phyloP scores from a whole-genome alignment of 2,329 filamentous ascomycete genomes.

The Gliomastix tumulicola region DNA sequence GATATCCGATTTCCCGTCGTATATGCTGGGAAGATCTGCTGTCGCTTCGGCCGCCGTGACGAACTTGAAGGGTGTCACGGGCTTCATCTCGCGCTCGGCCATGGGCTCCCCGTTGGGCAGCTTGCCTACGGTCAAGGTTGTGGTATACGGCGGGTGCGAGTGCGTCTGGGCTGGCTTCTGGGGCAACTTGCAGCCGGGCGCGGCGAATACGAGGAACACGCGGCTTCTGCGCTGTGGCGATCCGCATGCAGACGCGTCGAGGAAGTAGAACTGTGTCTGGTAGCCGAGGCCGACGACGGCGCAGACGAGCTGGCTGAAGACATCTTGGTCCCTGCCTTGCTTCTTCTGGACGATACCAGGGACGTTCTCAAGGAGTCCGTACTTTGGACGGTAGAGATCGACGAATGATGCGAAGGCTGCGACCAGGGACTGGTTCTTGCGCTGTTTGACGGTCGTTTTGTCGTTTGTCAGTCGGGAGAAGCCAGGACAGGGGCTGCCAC shows the following conservation, averaged over 20 bases:
- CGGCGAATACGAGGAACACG: constrained; percentile 65
- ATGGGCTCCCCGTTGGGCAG: constrained; percentile 55
- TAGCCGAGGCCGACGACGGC: constrained; percentile 71
- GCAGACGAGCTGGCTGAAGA: constrained; percentile 68
- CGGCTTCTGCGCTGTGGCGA: constrained; percentile 59
- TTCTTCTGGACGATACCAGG: constrained; percentile 50
- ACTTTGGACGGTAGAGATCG: constrained; percentile 69
- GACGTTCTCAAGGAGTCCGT: constrained; percentile 74
- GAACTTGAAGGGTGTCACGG: constrained; percentile 52
- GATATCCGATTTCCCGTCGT: constrained; percentile 52
- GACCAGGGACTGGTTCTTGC: constrained; percentile 69
- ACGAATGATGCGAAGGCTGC: constrained; percentile 69
- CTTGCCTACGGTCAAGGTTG: constrained; percentile 39
- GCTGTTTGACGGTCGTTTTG: constrained; percentile 45
- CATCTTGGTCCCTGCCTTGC: constrained; percentile 45
- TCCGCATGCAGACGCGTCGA: constrained; percentile 65
- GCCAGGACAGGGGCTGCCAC: constrained; percentile 71
- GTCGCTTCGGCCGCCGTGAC: constrained; percentile 47
- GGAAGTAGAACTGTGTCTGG: constrained; percentile 59
- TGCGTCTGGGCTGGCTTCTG: constrained; percentile 54
- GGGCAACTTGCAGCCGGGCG: constrained; percentile 55
- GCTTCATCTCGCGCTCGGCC: constrained; percentile 34
- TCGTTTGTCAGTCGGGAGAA: constrained; percentile 60
- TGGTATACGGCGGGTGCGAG: constrained; percentile 38
- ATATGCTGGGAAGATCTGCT: constrained; percentile 53